Percentiles rank a stretch among this genome's conserved stretches.
These are phyloP conservation scores for Echinochloa phyllopogon DNA, from an alignment of 176 grass and related monocot species.

Conservation along the genomic window DNA sequence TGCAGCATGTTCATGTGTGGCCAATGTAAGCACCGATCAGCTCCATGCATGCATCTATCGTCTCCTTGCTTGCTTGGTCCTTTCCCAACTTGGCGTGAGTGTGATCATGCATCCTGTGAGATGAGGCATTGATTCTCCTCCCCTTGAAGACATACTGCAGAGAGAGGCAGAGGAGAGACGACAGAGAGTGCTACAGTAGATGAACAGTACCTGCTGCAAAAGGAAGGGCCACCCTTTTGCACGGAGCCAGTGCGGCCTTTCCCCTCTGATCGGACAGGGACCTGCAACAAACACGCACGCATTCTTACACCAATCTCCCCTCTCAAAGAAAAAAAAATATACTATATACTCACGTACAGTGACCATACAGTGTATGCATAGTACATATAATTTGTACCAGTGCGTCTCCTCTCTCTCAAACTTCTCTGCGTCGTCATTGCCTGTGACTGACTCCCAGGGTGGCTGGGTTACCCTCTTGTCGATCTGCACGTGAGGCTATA, in stretches of 20 bases:
- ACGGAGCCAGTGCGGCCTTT: conserved; percentile 12
- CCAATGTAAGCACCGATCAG: background rate
- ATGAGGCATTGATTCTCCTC: too few species aligned
- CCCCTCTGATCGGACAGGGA: conserved; percentile 44
- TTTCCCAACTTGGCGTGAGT: background rate
- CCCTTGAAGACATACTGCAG: background rate
- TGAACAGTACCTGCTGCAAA: conserved; percentile 21
- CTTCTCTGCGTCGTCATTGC: too few species aligned
- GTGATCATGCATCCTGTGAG: too few species aligned
- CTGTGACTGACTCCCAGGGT: background rate
- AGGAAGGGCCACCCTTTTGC: conserved; percentile 5
- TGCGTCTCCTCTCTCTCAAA: background rate
- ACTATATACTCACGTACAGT: background rate
- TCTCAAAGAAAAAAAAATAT: background rate
- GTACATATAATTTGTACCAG: background rate
- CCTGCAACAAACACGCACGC: conserved; percentile 27
- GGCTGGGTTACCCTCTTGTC: background rate
- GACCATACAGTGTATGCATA: background rate
- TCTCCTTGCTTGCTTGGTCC: background rate
- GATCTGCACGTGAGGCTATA: conserved; percentile 22
- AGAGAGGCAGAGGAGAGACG: background rate
- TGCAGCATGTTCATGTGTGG: too few species aligned
- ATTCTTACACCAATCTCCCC: background rate
- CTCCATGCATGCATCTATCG: background rate
- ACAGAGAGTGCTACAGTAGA: background rate